These are phyloP conservation scores for Talaromyces sp. DNA, from an alignment of 2,329 filamentous ascomycete species.

Conservation along the genomic window DNA sequence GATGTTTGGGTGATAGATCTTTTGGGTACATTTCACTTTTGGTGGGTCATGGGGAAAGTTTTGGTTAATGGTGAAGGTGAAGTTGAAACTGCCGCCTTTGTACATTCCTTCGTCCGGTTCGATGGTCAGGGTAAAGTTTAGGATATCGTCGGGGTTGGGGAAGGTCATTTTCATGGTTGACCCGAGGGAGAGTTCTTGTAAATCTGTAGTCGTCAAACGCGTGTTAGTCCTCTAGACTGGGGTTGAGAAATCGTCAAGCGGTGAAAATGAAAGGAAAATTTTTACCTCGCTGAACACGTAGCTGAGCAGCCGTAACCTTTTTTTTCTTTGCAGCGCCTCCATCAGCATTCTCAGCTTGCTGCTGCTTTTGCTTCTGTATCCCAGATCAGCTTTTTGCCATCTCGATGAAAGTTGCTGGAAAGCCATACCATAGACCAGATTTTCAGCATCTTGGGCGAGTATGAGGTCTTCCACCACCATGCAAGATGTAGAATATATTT, in stretches of 20 bases:
- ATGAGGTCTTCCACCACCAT: neutral
- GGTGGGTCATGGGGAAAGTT: constrained; percentile 97
- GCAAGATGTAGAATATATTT: neutral
- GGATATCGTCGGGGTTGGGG: constrained; percentile 52
- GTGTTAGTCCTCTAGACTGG: neutral
- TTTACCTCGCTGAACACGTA: constrained; percentile 91
- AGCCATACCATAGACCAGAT: constrained; percentile 4
- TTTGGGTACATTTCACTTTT: constrained; percentile 94
- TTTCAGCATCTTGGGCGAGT: neutral
- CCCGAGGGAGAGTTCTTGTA: constrained; percentile 48
- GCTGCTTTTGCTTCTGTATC: constrained; percentile 68
- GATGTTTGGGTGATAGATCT: constrained; percentile 99
- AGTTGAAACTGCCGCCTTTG: constrained; percentile 79
- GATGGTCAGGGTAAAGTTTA: constrained; percentile 49
- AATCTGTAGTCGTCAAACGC: constrained; percentile 27
- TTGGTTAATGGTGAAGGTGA: constrained; percentile 86
- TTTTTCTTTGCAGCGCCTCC: constrained; percentile 86
- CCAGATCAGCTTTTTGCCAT: neutral
- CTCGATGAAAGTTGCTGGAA: neutral
- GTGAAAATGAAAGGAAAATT: constrained; percentile 15
- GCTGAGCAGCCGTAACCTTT: constrained; percentile 94
- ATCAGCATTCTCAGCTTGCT: constrained; percentile 91
- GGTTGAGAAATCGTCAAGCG: too few species aligned
- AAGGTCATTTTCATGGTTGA: constrained; percentile 56
- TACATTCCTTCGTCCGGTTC: constrained; percentile 64